Base-by-base conservation (phyloP, 495 filamentous ascomycete species). In the Opeltia flavorubescens region DNA sequence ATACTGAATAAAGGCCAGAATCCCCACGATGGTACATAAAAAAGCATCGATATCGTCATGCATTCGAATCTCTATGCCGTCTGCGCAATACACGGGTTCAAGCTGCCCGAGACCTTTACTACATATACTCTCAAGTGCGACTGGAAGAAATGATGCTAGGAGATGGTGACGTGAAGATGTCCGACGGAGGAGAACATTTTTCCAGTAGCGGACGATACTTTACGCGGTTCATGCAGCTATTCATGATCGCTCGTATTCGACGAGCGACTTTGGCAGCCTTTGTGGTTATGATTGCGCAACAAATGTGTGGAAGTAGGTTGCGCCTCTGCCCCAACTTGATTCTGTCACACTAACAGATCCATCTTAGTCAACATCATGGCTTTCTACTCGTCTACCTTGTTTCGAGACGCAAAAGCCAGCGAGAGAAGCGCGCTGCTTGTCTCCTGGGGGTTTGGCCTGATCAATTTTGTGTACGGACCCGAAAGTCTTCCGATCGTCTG, bases 321-420 rank as follows among this genome's bases (percentile, higher is more conserved):
- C 46, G 42, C 26, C 46, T 17, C 13, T 31, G 18, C 29, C 40
- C 8, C 41, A 36, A 17, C 33, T 23, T 11, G 21, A 6, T 39
- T 33, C 13, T 23, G 20, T n/a, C n/a, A n/a, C n/a, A n/a, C n/a
- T n/a, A 5, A 12, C 27, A 9, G 4, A 29, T 42, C 3, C 29
- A 5, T 21, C 15, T 1, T 31, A 63, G 59, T 81, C 57, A 84
- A 83, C 64, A 83, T 89, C 60, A 83, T 89, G 29, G 77, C 84
- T n/a, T 91, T 89, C 68, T 94, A 91, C 62, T 81, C 75, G 0
- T 79, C 78, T 1, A 83, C 83, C 2, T 69, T 91, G 42, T 89
- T 89, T 66, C 54, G 58, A 5, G 51, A 83, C 1, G 76, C 83
- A 15, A 78, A 81, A 18, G 74, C 75, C 17, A 60, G 30, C 43